A percentile compares a stretch with the other conserved stretches of the same genome.
phyloP scores from a whole-genome alignment of 2,329 filamentous ascomycete species.

The Fusarium irregulare region DNA sequence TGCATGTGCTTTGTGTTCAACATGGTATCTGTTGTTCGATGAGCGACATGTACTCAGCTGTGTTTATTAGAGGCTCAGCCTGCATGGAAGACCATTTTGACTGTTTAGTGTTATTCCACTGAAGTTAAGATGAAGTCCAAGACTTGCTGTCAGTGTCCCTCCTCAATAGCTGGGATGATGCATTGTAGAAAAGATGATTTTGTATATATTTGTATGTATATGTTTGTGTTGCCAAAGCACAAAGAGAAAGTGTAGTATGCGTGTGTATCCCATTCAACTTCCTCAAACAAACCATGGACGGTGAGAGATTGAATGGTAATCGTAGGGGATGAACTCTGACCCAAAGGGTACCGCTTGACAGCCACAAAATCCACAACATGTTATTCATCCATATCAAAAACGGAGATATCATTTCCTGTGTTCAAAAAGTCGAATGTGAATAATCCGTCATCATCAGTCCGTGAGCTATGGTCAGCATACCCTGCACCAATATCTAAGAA shows the following conservation, averaged over 20 bases:
- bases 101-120: not conserved
- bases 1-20: not conserved
- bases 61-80: not conserved
- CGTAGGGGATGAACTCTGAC: not conserved
- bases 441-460: constrained; percentile 40
- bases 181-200: not conserved
- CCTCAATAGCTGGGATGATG: not conserved
- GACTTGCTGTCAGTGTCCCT: not conserved
- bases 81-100: not conserved
- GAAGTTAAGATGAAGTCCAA: not conserved
- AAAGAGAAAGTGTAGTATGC: not conserved
- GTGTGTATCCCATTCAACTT: not conserved
- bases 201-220: not conserved
- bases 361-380: not conserved
- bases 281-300: not conserved
- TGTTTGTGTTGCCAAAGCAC: not conserved
- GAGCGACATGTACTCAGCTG: not conserved
- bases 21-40: not conserved
- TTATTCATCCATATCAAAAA: constrained; percentile 43
- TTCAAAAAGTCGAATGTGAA: constrained; percentile 43
- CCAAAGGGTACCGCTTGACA: not conserved
- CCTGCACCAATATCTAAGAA: constrained; percentile 38
- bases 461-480: constrained; percentile 34
- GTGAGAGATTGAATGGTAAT: not conserved
- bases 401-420: constrained; percentile 37